These are phyloP conservation scores for Scenedesmus sp. DNA, from an alignment of 163 green algal species.

Conservation along the genomic window DNA sequence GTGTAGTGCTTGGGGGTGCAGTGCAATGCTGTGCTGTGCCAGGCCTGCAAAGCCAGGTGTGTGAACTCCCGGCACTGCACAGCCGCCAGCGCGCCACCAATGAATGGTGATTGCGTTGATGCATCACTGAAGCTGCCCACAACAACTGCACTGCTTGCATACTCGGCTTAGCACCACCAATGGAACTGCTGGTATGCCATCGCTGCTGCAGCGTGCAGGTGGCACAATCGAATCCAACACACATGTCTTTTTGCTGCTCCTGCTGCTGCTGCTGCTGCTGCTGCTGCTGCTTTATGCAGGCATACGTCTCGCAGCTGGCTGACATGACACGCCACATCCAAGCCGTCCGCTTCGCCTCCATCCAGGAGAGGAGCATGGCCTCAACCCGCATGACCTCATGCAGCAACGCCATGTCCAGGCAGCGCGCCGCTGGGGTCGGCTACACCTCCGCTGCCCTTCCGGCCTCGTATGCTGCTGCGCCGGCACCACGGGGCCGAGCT, in stretches of 20 bases:
- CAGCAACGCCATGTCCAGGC: neutral
- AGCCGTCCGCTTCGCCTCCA: neutral
- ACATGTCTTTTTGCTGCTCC: too few relatives aligned
- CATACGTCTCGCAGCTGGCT: neutral
- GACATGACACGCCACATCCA: too few relatives aligned
- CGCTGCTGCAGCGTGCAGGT: neutral
- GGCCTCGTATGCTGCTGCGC: neutral
- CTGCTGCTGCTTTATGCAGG: slow-evolving; percentile 1
- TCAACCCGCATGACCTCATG: neutral
- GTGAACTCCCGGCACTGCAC: too few relatives aligned
- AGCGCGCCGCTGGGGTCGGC: neutral
- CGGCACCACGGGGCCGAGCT: neutral
- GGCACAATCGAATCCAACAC: too few relatives aligned
- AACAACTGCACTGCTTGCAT: too few relatives aligned
- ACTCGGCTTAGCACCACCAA: too few relatives aligned
- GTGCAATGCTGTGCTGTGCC: neutral
- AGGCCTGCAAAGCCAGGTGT: too few relatives aligned
- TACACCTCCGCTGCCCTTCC: neutral
- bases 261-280: neutral
- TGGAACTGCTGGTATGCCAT: too few relatives aligned
- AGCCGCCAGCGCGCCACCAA: too few relatives aligned
- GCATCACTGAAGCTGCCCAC: too few relatives aligned
- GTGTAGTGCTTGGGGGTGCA: neutral
- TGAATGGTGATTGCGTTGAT: too few relatives aligned
- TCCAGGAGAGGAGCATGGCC: neutral